Evolutionary conservation across 208 protist genomes (phyloP), one percentile per base, ranked within the genome.

Genomic region (Tritrichomonas foetus): DNA sequence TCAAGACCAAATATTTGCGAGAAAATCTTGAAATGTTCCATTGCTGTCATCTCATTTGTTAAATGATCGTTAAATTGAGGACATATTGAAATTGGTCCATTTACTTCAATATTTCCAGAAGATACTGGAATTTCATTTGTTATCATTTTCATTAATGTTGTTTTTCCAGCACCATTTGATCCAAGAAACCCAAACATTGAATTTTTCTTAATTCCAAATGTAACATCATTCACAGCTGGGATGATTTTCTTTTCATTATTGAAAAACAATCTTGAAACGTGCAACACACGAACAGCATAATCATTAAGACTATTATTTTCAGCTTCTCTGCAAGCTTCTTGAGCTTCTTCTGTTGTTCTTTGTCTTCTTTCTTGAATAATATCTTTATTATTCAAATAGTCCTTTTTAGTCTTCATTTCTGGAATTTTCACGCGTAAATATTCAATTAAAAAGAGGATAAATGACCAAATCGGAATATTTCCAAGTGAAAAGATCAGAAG

Each of bases 11-110:
- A 72, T 9, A 93, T 3, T 30, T 93, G 14, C 3, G 50, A 47
- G 36, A 57, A 93, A 72, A 93, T 57, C 8, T 93, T 69, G 22
- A 93, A 49, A 25, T 93, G 22, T 27, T 93, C 55, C 1, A n/a
- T 69, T 0, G 20, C 55, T 39, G 89, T 93, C 30, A 72, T 33
- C 50, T 50, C 14, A 8, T 41, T 41, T 41, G 57, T 53, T 33
- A 93, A 93, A 93, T 64, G 55, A 33, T 93, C 89, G 44, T 89
- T 47, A 39, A 89, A 89, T 47, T 89, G 78, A 13, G 78, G 78
- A 44, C 69, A 78, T n/a, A 78, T 78, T 47, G 69, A 78, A 44
- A 36, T 78, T 25, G 8, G 8, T 20, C 8, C 20, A 44, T 78
- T 44, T 1, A 78, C 20, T 78, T 78, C 8, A 20, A 78, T 78